phyloP scores from a whole-genome alignment of 2,329 filamentous ascomycete genomes.

The Alternaria gaisen region DNA sequence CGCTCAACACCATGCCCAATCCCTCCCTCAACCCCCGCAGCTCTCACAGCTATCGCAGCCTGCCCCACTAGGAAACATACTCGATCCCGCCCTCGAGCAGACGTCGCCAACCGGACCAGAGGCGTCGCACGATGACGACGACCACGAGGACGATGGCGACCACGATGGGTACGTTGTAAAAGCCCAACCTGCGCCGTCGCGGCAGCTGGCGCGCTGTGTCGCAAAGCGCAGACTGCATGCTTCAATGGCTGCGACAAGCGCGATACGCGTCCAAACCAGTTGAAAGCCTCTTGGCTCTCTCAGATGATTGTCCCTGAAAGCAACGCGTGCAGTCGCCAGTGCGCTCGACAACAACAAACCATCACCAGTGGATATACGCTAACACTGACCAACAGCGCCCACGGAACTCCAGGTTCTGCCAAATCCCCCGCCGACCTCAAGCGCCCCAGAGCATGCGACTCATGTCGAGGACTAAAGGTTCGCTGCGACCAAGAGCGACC shows the following conservation, averaged over 20 bases:
- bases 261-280: not conserved
- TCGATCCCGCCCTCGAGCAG: constrained; percentile 47
- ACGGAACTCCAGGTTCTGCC: constrained; percentile 41
- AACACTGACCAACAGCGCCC: constrained; percentile 26
- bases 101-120: constrained; percentile 31
- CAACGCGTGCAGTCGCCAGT: not conserved
- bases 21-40: constrained; percentile 14
- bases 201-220: not conserved
- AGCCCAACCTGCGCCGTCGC: not conserved
- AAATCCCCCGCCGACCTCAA: constrained; percentile 53
- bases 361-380: not conserved
- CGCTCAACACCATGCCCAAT: constrained; percentile 29
- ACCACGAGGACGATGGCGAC: constrained; percentile 41
- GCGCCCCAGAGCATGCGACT: constrained; percentile 58
- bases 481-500: constrained; percentile 81
- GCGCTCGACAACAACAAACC: not conserved
- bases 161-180: constrained; percentile 38
- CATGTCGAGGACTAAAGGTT: constrained; percentile 64
- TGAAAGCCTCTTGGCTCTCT: not conserved
- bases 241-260: not conserved
- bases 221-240: not conserved
- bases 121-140: constrained; percentile 22
- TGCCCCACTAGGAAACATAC: constrained; percentile 26
- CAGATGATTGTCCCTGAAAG: not conserved
- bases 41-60: constrained; percentile 24